A percentile compares a stretch with the other conserved stretches of the same genome.
Conservation (phyloP, 805 yeast species). For the Kodamaea kaohsiungensis region DNA sequence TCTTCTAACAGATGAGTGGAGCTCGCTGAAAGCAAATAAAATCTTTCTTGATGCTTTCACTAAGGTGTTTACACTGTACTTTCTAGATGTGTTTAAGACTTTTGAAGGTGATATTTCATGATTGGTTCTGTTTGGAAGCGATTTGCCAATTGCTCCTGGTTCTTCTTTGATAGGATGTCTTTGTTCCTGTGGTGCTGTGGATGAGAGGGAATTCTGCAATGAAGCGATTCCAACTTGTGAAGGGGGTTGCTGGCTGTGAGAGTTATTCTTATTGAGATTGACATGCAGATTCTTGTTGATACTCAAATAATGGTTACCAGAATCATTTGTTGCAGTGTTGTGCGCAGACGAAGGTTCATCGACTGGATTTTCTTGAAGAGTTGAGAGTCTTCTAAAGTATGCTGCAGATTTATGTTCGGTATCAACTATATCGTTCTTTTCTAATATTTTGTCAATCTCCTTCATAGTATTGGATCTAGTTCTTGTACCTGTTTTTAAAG, state of each 20-base stretch:
- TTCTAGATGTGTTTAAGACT: constrained; percentile 7
- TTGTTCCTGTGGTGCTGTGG: neutral
- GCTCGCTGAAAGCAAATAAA: constrained; percentile 61
- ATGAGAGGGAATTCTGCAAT: neutral
- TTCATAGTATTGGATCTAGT: constrained; percentile 37
- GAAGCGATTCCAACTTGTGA: neutral
- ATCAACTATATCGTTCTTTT: constrained; percentile 39
- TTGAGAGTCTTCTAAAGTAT: constrained; percentile 64
- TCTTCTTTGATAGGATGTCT: neutral
- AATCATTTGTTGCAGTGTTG: neutral
- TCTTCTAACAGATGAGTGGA: constrained; percentile 59
- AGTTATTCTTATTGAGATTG: neutral
- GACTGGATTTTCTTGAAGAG: constrained; percentile 53
- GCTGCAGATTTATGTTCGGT: constrained; percentile 58
- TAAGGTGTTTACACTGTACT: constrained; percentile 17
- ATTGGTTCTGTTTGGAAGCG: neutral
- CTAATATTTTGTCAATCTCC: constrained; percentile 37
- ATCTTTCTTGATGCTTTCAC: constrained; percentile 59
- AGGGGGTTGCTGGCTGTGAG: neutral
- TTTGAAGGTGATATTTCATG: constrained; percentile 14
- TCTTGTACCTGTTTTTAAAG: constrained; percentile 16
- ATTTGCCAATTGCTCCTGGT: neutral
- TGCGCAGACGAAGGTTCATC: constrained; percentile 21
- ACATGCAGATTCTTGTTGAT: neutral
- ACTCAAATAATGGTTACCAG: neutral